Base-by-base conservation (phyloP, 2,329 filamentous ascomycete species). In the Aureobasidium sp. region DNA sequence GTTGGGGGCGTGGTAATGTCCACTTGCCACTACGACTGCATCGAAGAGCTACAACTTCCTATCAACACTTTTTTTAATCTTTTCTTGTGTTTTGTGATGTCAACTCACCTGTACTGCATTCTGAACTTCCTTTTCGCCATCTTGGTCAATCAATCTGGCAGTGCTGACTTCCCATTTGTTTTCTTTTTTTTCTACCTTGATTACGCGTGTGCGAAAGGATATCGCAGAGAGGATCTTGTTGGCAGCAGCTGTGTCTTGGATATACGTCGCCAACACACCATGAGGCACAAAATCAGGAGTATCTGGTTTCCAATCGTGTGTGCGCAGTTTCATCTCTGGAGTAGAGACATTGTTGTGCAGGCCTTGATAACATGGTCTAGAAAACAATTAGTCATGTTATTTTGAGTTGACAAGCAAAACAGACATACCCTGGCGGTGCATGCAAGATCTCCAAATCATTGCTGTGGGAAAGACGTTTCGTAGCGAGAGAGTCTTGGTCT, bases 241-340 rank as follows among this genome's bases (percentile, higher is more conserved):
- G 1, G 76, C 71, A 0, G 65, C 65, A 0, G 85, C 80, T 0
- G 85, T 81, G n/a, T 80, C 77, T 63, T 86, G 81, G 5, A 89
- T 80, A 66, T 89, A 89, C 2, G 79, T 73, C 37, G 80, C 79
- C 9, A 89, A 72, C 0, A 81, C 76, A 16, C 73, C 67, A 63
- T 88, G 86, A 2, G 74, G 79, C 5, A 86, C 81, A 63, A 83
- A 83, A 16, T 84, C 81, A 2, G 79, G 79, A 0, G 84, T 88
- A 0, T 81, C 82, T 6, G 78, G 71, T 0, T 85, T 83, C 81
- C 86, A 90, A 6, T 69, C 64, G 58, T 78, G 77, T 49, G 81
- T 70, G 25, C 74, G 79, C 2, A 78, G 78, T 47, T 78, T 72
- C 67, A 83, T 77, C 62, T 82, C 69, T 5, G 75, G 74, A 2